Evolutionary conservation across 2,329 filamentous ascomycete genomes (phyloP), one percentile per base, ranked within the genome.

Genomic region (Zopfia rhizophila): DNA sequence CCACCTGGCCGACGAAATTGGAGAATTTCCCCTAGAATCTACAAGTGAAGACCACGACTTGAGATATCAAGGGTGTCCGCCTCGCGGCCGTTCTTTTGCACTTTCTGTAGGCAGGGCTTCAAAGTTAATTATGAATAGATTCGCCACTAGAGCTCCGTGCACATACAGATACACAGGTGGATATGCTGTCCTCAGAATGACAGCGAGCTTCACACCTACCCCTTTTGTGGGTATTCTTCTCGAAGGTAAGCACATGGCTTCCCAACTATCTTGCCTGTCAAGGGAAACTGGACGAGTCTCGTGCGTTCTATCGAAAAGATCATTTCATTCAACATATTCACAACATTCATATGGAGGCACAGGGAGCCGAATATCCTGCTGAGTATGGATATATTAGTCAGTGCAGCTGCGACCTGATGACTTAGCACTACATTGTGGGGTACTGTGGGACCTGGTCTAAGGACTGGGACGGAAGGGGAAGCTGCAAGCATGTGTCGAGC

Each of bases 121-220:
- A 67, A 66, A 29, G 68, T 65, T 3, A 71, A 70, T 25, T 70
- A 70, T 31, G 65, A 69, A 48, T 71, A 66, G 68, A 56, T 68
- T n/a, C 60, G 68, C 5, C 68, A 71, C 28, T 66, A 70, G 46
- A 66, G 70, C 31, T 70, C 66, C 1, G 66, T 69, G 4, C 68
- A 71, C 32, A 66, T 70, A n/a, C 63, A 65, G 10, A 71, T 66
- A 4, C n/a, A n/a, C n/a, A 71, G 66, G 3, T 71, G 66, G 66
- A 67, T 70, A 13, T 71, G 66, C 45, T 70, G 66, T 41, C 61
- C 66, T 39, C 60, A 49, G 1, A 69, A 64, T 22, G 51, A 46
- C 11, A 33, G 52, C 11, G 42, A 52, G 4, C 49, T 69, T n/a
- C 48, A 56, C 17, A 58, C 54, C 2, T 69, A 66, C 31, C 65